Percentiles rank a stretch among this genome's conserved stretches.
These are phyloP conservation scores for Cerrena zonata DNA, from an alignment of 1,284 basidiomycete genomes.

Conservation along the genomic window DNA sequence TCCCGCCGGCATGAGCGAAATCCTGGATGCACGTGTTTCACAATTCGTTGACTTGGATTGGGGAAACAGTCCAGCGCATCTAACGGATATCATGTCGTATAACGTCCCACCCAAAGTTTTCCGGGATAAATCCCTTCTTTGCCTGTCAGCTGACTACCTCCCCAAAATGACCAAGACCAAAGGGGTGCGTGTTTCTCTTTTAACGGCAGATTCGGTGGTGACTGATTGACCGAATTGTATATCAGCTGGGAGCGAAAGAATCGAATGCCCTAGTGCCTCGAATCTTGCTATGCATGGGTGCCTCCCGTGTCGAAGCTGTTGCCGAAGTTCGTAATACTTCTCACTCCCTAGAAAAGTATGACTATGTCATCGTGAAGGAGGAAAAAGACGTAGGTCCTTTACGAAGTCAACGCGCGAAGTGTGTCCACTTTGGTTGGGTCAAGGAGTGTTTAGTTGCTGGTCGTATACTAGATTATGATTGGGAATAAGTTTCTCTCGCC, in stretches of 20 bases:
- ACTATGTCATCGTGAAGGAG: slow-evolving; percentile 66
- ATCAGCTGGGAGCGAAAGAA: slow-evolving; percentile 24
- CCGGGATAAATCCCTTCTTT: slow-evolving; percentile 45
- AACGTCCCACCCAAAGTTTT: slow-evolving; percentile 54
- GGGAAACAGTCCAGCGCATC: slow-evolving; percentile 52
- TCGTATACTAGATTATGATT: slow-evolving; percentile 29
- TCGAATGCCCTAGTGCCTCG: slow-evolving; percentile 35
- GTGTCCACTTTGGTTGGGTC: slow-evolving; percentile 64
- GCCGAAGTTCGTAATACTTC: slow-evolving; percentile 33
- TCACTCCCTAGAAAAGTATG: slow-evolving; percentile 35
- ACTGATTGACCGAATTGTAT: too few species aligned
- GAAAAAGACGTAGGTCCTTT: slow-evolving; percentile 26
- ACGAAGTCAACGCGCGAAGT: slow-evolving; percentile 26
- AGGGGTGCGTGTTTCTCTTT: slow-evolving; percentile 29
- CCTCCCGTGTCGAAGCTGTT: slow-evolving; percentile 57
- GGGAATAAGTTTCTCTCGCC: background rate
- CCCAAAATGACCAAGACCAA: slow-evolving; percentile 34
- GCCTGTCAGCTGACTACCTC: slow-evolving; percentile 50
- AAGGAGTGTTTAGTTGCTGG: slow-evolving; percentile 74
- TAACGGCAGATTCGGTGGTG: too few species aligned
- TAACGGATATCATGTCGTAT: slow-evolving; percentile 53
- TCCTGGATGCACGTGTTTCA: slow-evolving; percentile 47
- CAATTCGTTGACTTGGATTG: slow-evolving; percentile 71
- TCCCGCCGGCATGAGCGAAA: slow-evolving; percentile 59
- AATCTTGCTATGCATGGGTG: slow-evolving; percentile 73